Base-by-base conservation (phyloP, 1,284 basidiomycete species). In the Athelia sp. region DNA sequence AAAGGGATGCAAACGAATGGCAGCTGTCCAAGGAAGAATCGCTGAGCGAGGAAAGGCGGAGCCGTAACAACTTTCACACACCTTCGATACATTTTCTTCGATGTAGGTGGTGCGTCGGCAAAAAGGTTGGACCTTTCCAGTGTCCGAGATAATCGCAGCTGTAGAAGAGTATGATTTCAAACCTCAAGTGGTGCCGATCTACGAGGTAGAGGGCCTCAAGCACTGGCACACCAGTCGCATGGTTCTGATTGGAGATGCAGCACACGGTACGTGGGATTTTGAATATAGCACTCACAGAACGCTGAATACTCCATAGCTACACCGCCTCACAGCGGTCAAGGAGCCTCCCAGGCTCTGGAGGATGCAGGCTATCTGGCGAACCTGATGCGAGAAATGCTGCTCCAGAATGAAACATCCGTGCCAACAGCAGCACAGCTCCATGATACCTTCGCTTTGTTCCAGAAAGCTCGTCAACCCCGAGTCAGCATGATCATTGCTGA, bases 301-400 rank as follows among this genome's bases (percentile, higher is more conserved):
- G 36, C n/a, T 17, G n/a, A 44, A 21, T 8, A 6, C 8, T 29
- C 15, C 22, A n/a, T 19, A 64, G 66, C 62, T 4, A 65, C 65
- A 60, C 63, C 66, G 10, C 66, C 66, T 2, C 58, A 67, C 46
- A 63, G 62, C 35, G 63, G 63, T 22, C 64, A 64, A 50, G 66
- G 63, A n/a, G 64, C 62, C 22, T 64, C 64, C 26, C 63, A 64
- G 32, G 61, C 55, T 11, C 59, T 64, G 0, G 64, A 68, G 26
- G 64, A 68, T 43, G 62, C 64, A 1, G 63, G 43, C 31, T 61
- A 67, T 46, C 62, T 68, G 46, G 63, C 60, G 4, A 34, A 62
- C 38, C 64, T 65, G 29, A 47, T 64, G 23, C 61, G 58, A 22
- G 46, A 24, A 43, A 35, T 55, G 17, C 49, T 59, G 10, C 46